Conservation (phyloP, 1,284 basidiomycete species). For the Malassezia psittaci region DNA sequence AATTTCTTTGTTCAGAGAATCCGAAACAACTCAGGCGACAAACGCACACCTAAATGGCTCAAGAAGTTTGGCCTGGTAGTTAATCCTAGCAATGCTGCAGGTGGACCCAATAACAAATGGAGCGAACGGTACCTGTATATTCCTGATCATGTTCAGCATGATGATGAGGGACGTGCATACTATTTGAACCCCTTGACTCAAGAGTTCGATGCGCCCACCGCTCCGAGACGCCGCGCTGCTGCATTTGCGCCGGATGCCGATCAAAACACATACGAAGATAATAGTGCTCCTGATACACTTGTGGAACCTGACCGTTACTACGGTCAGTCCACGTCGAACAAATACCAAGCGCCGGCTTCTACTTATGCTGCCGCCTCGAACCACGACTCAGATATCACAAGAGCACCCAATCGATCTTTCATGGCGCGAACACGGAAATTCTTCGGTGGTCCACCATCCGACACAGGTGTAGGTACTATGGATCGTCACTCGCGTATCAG, state of each 20-base stretch:
- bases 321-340: background rate
- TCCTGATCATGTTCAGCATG: constrained; percentile 14
- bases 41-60: constrained; percentile 13
- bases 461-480: background rate
- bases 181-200: constrained; percentile 5
- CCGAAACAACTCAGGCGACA: constrained; percentile 5
- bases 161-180: constrained; percentile 14
- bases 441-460: constrained; percentile 3
- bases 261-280: constrained; percentile 6
- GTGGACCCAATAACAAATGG: constrained; percentile 1
- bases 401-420: background rate
- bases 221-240: background rate
- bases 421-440: constrained; percentile 8
- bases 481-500: constrained; percentile 4
- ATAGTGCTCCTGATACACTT: background rate
- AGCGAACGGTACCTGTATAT: constrained; percentile 10
- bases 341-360: background rate
- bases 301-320: constrained; percentile 14
- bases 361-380: background rate
- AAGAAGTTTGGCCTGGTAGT: constrained; percentile 5
- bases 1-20: constrained; percentile 18
- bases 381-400: background rate
- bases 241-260: background rate
- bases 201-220: background rate
- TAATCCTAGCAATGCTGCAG: background rate